phyloP scores from a whole-genome alignment of 352 stramenopile species.

The Phytopythium montanum region DNA sequence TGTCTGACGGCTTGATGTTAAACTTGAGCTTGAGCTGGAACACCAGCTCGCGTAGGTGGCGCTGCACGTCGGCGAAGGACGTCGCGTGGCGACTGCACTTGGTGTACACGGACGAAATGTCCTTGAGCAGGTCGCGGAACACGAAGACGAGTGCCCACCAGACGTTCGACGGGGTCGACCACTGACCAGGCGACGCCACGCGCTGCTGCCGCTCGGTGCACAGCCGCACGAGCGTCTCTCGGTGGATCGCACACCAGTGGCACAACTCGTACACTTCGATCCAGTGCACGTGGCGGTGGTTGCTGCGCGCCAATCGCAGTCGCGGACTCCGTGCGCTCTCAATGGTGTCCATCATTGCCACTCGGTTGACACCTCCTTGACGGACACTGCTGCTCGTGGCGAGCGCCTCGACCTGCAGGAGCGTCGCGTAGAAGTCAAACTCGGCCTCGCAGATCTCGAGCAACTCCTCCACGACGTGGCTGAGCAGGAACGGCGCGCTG shows the following conservation, averaged over 20 bases:
- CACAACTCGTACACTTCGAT: constrained; percentile 33
- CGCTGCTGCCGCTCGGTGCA: not conserved
- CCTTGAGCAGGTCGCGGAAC: constrained; percentile 44
- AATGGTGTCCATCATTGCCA: constrained; percentile 2
- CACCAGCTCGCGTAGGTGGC: constrained; percentile 38
- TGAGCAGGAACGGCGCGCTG: constrained; percentile 38
- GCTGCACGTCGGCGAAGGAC: constrained; percentile 37
- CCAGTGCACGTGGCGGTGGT: constrained; percentile 19
- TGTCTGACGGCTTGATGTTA: constrained; percentile 30
- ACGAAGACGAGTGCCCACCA: constrained; percentile 48
- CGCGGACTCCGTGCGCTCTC: not conserved
- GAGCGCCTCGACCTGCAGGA: constrained; percentile 29
- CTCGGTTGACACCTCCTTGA: not conserved
- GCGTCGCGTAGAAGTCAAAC: constrained; percentile 29
- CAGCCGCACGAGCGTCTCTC: constrained; percentile 27
- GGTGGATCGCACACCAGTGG: constrained; percentile 42
- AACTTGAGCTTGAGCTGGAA: constrained; percentile 52
- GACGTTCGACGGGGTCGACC: constrained; percentile 20
- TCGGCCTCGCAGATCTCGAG: constrained; percentile 37
- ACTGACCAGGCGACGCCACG: constrained; percentile 11
- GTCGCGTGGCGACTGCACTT: constrained; percentile 24
- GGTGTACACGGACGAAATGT: constrained; percentile 26
- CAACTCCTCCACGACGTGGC: constrained; percentile 39
- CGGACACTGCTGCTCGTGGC: constrained; percentile 6
- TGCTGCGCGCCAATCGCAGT: constrained; percentile 5